phyloP scores from a whole-genome alignment of 2,329 filamentous ascomycete species.

The Capronia epimyces region DNA sequence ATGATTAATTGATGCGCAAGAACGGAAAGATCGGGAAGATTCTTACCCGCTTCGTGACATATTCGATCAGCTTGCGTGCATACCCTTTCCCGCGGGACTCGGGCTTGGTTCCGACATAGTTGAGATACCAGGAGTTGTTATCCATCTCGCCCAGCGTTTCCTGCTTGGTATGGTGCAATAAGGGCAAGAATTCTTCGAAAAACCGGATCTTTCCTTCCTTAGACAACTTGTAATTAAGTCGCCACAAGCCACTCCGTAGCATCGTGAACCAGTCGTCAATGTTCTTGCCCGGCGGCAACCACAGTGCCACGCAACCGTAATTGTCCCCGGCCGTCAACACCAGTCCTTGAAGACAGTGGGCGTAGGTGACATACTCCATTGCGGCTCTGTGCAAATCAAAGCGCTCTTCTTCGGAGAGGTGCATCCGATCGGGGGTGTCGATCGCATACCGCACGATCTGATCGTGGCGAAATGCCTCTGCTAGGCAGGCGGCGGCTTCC shows the following conservation, averaged over 20 bases:
- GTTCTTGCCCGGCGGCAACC: conserved; percentile 70
- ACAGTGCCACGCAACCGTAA: conserved; percentile 72
- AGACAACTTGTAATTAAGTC: conserved; percentile 68
- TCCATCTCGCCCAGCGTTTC: conserved; percentile 63
- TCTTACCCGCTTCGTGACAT: conserved; percentile 60
- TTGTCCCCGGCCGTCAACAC: conserved; percentile 69
- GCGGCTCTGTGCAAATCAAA: conserved; percentile 73
- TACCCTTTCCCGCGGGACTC: conserved; percentile 66
- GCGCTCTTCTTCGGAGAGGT: conserved; percentile 60
- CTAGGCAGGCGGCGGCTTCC: conserved; percentile 64
- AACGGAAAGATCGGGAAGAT: neutral
- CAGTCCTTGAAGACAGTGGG: conserved; percentile 67
- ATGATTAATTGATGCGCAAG: neutral
- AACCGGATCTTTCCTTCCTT: conserved; percentile 67
- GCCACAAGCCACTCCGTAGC: conserved; percentile 71
- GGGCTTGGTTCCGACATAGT: conserved; percentile 73
- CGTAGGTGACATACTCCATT: conserved; percentile 70
- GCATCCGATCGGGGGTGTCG: conserved; percentile 61
- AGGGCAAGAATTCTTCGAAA: conserved; percentile 69
- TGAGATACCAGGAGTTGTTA: conserved; percentile 69
- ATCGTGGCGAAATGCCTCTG: conserved; percentile 71
- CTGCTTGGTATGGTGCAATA: conserved; percentile 67
- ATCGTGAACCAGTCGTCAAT: conserved; percentile 68
- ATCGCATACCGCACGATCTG: conserved; percentile 65
- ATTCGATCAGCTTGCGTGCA: conserved; percentile 63